A percentile compares a stretch with the other conserved stretches of the same genome.
These are phyloP conservation scores for Aquilaria agallochum DNA, from an alignment of 441 rosid species.

Conservation along the genomic window DNA sequence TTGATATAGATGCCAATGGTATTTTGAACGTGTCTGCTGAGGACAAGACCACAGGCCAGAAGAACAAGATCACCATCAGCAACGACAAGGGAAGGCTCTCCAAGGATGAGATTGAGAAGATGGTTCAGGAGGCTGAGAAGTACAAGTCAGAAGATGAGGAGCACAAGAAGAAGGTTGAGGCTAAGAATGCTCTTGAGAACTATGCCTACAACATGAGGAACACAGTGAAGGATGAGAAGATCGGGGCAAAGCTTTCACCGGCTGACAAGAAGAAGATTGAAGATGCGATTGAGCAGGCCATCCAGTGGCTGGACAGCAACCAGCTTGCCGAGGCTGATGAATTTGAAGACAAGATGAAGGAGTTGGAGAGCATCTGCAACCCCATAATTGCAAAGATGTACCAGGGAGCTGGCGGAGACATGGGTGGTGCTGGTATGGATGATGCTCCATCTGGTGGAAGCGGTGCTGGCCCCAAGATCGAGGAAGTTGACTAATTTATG, in stretches of 20 bases:
- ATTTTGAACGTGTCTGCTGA: constrained; percentile 76
- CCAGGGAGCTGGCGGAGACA: constrained; percentile 53
- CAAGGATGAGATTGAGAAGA: constrained; percentile 58
- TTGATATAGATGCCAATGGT: constrained; percentile 67
- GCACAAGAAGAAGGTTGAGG: constrained; percentile 80
- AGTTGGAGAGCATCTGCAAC: constrained; percentile 67
- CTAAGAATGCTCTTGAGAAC: constrained; percentile 65
- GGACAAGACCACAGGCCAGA: constrained; percentile 79
- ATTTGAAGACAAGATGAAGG: constrained; percentile 77
- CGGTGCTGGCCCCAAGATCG: constrained; percentile 50
- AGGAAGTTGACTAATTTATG: constrained; percentile 38
- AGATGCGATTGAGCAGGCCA: constrained; percentile 56
- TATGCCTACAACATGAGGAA: constrained; percentile 80
- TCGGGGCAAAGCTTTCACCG: constrained; percentile 41
- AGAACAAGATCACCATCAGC: constrained; percentile 75
- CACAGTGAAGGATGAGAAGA: constrained; percentile 75
- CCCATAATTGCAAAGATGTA: constrained; percentile 74
- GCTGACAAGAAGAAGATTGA: constrained; percentile 74
- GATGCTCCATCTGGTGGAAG: constrained; percentile 37
- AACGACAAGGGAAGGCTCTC: constrained; percentile 76
- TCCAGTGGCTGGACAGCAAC: constrained; percentile 68
- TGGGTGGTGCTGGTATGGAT: constrained; percentile 54
- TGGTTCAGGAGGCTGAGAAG: constrained; percentile 79
- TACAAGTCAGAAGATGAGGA: constrained; percentile 71
- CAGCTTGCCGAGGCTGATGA: constrained; percentile 70